These are phyloP conservation scores for Ceratobasidium sp. DNA, from an alignment of 1,284 basidiomycete genomes.

Conservation along the genomic window DNA sequence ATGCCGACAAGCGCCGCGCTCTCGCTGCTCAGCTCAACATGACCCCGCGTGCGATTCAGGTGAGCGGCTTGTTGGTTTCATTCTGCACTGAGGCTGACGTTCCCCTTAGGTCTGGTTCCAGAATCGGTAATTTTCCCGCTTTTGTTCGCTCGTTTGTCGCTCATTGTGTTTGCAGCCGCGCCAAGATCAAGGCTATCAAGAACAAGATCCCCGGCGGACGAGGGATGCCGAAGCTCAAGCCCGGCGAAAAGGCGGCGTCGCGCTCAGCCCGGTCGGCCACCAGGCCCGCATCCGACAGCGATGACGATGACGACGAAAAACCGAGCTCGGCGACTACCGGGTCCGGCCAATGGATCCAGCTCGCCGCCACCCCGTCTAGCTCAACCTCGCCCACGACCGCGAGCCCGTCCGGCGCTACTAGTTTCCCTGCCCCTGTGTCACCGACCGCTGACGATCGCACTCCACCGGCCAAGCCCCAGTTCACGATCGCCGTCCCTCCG, in stretches of 20 bases:
- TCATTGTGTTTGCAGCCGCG: slow-evolving; percentile 41
- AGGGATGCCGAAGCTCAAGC: slow-evolving; percentile 45
- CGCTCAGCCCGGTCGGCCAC: not conserved
- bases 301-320: slow-evolving; percentile 43
- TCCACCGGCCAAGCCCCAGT: slow-evolving; percentile 42
- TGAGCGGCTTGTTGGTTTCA: slow-evolving; percentile 59
- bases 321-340: slow-evolving; percentile 15
- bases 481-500: slow-evolving; percentile 21
- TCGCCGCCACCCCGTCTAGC: slow-evolving; percentile 7
- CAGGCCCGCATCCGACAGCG: slow-evolving; percentile 4
- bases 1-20: slow-evolving; percentile 80
- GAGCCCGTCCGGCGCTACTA: slow-evolving; percentile 22
- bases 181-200: slow-evolving; percentile 48
- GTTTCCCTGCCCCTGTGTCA: not conserved
- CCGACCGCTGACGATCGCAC: slow-evolving; percentile 11
- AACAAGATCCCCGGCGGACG: slow-evolving; percentile 46
- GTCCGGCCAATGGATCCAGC: slow-evolving; percentile 14
- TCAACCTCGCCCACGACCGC: slow-evolving; percentile 36
- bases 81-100: slow-evolving; percentile 34
- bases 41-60: slow-evolving; percentile 93
- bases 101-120: slow-evolving; percentile 84
- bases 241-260: slow-evolving; percentile 31
- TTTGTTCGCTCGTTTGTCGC: not conserved
- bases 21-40: slow-evolving; percentile 87
- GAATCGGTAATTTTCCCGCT: slow-evolving; percentile 72